Conservation (phyloP, 495 filamentous ascomycete species). For the Alectoria sarmentosa region DNA sequence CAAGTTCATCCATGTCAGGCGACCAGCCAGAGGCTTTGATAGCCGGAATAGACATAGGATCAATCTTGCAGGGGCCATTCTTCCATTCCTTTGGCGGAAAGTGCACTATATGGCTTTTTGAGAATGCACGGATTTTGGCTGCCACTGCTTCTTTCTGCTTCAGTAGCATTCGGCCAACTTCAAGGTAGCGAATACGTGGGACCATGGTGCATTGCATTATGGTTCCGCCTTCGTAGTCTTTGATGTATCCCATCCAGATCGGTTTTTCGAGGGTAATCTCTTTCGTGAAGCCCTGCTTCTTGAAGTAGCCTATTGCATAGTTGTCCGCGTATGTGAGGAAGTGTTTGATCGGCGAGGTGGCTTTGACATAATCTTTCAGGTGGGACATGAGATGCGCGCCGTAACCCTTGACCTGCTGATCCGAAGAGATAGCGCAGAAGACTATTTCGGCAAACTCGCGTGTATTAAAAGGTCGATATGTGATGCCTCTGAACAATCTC, state of each 20-base stretch:
- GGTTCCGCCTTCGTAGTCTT: constrained; percentile 97
- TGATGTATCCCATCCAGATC: constrained; percentile 99
- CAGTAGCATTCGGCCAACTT: constrained; percentile 86
- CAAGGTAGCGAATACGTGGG: constrained; percentile 88
- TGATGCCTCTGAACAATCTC: constrained; percentile 64
- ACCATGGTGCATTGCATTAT: constrained; percentile 99
- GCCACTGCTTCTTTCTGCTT: constrained; percentile 95
- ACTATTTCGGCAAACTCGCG: constrained; percentile 97
- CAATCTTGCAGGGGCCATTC: constrained; percentile 59
- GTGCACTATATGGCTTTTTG: constrained; percentile 82
- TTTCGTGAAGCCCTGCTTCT: constrained; percentile 98
- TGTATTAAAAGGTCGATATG: constrained; percentile 89
- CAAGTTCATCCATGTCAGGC: constrained; percentile 93
- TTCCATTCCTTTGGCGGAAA: constrained; percentile 79
- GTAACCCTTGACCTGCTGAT: constrained; percentile 98
- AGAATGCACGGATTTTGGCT: constrained; percentile 89
- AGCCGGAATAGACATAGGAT: constrained; percentile 72
- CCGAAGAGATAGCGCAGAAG: constrained; percentile 95
- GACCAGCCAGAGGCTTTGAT: constrained; percentile 92
- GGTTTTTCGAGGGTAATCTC: constrained; percentile 88
- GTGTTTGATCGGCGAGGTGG: constrained; percentile 93
- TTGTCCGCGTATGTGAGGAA: constrained; percentile 99
- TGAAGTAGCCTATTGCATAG: constrained; percentile 98
- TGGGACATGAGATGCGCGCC: constrained; percentile 97
- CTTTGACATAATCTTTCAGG: constrained; percentile 97